phyloP scores from a whole-genome alignment of 129 eudicot genomes.

The Tagetes patula region DNA sequence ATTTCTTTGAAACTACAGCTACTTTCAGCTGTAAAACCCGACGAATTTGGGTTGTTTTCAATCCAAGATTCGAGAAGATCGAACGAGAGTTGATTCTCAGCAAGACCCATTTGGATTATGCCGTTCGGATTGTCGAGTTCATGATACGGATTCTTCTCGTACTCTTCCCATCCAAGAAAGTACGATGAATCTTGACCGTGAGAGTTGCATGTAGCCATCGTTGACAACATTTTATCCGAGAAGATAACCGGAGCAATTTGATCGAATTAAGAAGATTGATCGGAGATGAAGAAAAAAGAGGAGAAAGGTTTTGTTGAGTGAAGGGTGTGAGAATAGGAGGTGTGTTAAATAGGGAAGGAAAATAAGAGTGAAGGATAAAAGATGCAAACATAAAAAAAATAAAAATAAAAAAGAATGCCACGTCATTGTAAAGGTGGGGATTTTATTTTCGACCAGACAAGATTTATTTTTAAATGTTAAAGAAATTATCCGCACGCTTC shows the following conservation, averaged over 20 bases:
- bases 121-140: conserved; percentile 60
- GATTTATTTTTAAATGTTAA: neutral
- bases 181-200: conserved; percentile 95
- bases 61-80: conserved; percentile 87
- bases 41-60: conserved; percentile 54
- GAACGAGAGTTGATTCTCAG: conserved; percentile 91
- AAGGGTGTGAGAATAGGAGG: neutral
- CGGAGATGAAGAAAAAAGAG: no score
- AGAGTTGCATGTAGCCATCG: conserved; percentile 59
- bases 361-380: conserved; percentile 10
- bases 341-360: neutral
- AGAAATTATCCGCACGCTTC: conserved; percentile 25
- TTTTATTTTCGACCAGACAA: neutral
- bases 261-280: neutral
- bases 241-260: neutral
- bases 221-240: conserved; percentile 45
- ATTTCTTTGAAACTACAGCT: conserved; percentile 67
- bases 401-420: conserved; percentile 26
- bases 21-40: conserved; percentile 52
- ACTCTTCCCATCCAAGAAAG: conserved; percentile 96
- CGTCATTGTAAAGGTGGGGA: conserved; percentile 21
- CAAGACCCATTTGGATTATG: conserved; percentile 92
- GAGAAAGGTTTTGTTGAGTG: conserved; percentile 4
- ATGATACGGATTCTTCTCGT: conserved; percentile 83
- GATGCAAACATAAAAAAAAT: neutral